phyloP scores from a whole-genome alignment of 345 rosid genomes.

The Gossypium turneri region DNA sequence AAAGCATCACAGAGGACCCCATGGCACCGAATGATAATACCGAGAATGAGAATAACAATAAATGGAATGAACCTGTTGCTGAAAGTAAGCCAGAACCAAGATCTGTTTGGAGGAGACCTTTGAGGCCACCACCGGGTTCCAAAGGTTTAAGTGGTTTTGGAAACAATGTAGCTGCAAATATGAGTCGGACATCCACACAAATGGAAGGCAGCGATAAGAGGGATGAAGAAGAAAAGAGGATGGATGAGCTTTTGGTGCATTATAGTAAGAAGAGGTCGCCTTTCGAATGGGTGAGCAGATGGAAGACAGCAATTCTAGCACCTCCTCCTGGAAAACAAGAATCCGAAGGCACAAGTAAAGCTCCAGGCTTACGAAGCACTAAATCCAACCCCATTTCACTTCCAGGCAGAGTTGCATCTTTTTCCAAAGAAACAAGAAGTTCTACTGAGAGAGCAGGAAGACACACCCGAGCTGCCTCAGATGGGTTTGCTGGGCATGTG shows the following conservation, averaged over 20 bases:
- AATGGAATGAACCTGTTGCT: constrained; percentile 16
- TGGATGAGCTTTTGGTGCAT: constrained; percentile 38
- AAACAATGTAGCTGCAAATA: neutral
- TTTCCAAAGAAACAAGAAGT: constrained; percentile 14
- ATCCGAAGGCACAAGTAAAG: constrained; percentile 3
- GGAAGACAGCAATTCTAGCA: constrained; percentile 12
- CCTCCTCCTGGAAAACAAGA: constrained; percentile 18
- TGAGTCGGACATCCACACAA: neutral
- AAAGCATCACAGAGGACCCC: constrained; percentile 26
- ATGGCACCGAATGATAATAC: constrained; percentile 11
- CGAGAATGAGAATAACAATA: constrained; percentile 18
- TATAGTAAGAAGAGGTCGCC: constrained; percentile 34
- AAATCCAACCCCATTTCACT: constrained; percentile 25
- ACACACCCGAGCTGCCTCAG: constrained; percentile 34
- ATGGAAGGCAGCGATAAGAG: constrained; percentile 11
- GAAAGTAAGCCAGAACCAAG: constrained; percentile 53
- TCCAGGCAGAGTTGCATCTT: constrained; percentile 23
- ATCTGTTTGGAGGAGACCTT: constrained; percentile 53
- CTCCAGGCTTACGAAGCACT: neutral
- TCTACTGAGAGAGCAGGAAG: neutral
- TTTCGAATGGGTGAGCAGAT: constrained; percentile 11
- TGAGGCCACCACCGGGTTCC: constrained; percentile 30
- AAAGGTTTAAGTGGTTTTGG: constrained; percentile 7
- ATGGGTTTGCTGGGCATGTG: constrained; percentile 28
- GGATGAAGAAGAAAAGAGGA: constrained; percentile 31